These are phyloP conservation scores for Rehmannia glutinosa DNA, from an alignment of 257 asterid species.

Conservation along the genomic window DNA sequence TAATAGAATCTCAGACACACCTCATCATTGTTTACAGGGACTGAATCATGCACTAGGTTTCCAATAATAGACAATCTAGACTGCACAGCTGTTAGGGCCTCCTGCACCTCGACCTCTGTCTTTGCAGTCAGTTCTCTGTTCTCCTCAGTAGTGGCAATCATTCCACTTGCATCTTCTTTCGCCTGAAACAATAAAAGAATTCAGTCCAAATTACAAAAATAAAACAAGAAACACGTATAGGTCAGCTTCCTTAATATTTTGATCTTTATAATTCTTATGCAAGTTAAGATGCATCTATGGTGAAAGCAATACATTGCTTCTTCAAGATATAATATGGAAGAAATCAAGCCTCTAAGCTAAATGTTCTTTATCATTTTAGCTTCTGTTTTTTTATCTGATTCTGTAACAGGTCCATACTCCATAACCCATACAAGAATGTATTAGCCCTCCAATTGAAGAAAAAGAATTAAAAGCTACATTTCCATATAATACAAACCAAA, in stretches of 20 bases:
- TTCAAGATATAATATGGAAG: not conserved
- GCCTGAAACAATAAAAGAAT: not conserved
- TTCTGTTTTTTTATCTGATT: not conserved
- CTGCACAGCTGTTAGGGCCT: constrained; percentile 59
- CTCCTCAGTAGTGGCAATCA: no score
- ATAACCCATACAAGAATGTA: not conserved
- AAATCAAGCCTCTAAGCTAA: not conserved
- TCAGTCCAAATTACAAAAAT: not conserved
- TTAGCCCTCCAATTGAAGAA: not conserved
- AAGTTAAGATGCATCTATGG: not conserved
- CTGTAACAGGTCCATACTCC: not conserved
- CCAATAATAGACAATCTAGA: constrained; percentile 59
- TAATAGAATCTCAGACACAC: no score
- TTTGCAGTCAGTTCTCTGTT: no score
- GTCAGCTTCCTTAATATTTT: not conserved
- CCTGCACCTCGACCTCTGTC: constrained; percentile 78
- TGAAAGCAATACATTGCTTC: not conserved
- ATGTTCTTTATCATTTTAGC: not conserved
- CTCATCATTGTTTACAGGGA: constrained; percentile 74
- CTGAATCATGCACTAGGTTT: constrained; percentile 95
- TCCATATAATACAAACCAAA: not conserved
- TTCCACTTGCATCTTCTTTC: no score
- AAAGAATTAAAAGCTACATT: not conserved
- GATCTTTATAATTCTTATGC: not conserved
- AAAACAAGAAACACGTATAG: not conserved